Base-by-base conservation (phyloP, 2,329 filamentous ascomycete genomes). In the Venturia carpophila region DNA sequence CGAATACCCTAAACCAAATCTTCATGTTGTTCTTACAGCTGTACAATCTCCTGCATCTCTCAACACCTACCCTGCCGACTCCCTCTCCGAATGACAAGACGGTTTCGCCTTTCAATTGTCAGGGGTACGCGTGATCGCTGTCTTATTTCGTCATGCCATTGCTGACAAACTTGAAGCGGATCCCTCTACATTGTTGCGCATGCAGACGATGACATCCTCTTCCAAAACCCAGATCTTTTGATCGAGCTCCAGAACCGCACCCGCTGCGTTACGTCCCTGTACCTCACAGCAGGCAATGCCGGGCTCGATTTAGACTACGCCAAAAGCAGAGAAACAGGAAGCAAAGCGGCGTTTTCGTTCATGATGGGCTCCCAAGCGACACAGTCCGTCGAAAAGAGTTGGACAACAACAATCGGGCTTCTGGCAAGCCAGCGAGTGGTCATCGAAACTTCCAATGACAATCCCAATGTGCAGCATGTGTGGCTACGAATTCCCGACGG, bases 131-230 rank as follows among this genome's bases (percentile, higher is more conserved):
- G 11, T 3, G 17, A 19, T 58, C 1, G 7, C 11, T 19, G 27
- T 58, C 2, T n/a, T 21, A 1, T 58, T 37, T 41, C 21, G 15
- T 3, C 1, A 37, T 61, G 24, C 30, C 15, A 3, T n/a, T 15
- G 37, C 24, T 62, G 15, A 34, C 19, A 58, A 24, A 19, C 30
- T 3, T 37, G 27, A 24, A 73, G 71, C 49, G 71, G 71, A 43
- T 69, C 69, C 9, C 65, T 73, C 42, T 73, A 73, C 67, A 71
- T 72, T 67, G 67, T 66, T 39, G 72, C 71, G 0, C 70, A 73
- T 41, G 70, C 71, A 21, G 67, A 68, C 41, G 72, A 73, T 56
- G 67, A 64, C 49, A 62, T 73, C 0, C 68, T 74, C 30, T 74
- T 69, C 64, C 71, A 72, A 47, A 72, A 70, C 34, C 71, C 72